Percentiles rank a stretch among this genome's conserved stretches.
These are phyloP conservation scores for Fusarium fracticaudum DNA, from an alignment of 2,329 filamentous ascomycete genomes.

Conservation along the genomic window DNA sequence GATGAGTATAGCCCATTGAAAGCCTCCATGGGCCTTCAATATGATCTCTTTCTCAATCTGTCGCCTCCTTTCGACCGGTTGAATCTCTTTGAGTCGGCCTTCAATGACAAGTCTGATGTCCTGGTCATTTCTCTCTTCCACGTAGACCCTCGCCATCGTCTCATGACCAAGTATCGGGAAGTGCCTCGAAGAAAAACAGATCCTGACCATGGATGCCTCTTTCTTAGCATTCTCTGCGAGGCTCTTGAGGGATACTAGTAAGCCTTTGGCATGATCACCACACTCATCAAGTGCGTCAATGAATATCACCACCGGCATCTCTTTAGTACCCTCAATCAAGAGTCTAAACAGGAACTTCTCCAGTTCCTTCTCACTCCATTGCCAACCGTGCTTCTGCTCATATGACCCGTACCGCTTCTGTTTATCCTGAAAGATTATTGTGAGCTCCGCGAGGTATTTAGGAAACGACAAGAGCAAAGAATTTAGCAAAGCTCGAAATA, in stretches of 20 bases:
- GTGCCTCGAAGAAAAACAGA: background rate
- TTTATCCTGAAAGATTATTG: background rate
- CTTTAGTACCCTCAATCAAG: background rate
- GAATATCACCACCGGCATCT: background rate
- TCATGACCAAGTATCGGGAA: background rate
- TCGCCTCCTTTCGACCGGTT: rapidly evolving
- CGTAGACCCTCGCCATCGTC: background rate
- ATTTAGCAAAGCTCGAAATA: background rate
- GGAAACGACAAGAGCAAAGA: background rate
- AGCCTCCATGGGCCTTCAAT: background rate
- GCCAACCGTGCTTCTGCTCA: background rate
- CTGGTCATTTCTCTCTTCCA: background rate
- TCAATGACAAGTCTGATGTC: background rate
- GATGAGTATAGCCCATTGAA: background rate
- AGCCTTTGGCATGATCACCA: background rate
- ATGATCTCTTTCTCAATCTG: background rate
- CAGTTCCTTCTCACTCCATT: background rate
- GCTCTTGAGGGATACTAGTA: background rate
- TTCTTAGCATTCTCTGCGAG: background rate
- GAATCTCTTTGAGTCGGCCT: rapidly evolving
- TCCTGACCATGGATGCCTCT: background rate
- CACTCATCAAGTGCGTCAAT: background rate
- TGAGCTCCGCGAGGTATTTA: rapidly evolving
- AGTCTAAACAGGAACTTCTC: background rate
- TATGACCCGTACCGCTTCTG: background rate